phyloP scores from a whole-genome alignment of 2,329 filamentous ascomycete genomes.

The Huntiella bhutanensis region DNA sequence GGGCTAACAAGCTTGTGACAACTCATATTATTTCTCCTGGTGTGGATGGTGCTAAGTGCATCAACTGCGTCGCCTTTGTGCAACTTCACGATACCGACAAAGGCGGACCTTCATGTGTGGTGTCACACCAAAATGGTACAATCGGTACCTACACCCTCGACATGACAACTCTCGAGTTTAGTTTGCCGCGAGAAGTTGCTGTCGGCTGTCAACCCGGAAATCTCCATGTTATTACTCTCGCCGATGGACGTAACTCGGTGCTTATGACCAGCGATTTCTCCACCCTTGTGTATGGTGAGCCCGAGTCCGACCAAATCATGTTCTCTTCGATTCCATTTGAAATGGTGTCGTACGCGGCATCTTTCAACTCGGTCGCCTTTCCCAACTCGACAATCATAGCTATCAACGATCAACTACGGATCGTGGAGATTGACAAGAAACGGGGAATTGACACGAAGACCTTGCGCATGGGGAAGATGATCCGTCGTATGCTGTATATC shows the following conservation, averaged over 20 bases:
- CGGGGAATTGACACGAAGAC: slow-evolving; percentile 76
- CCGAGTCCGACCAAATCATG: slow-evolving; percentile 62
- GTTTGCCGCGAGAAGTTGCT: slow-evolving; percentile 46
- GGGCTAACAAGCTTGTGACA: slow-evolving; percentile 44
- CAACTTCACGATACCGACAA: slow-evolving; percentile 47
- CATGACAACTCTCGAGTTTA: slow-evolving; percentile 12
- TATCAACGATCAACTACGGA: slow-evolving; percentile 54
- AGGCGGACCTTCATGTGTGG: slow-evolving; percentile 55
- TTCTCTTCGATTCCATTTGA: slow-evolving; percentile 90
- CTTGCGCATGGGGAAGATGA: slow-evolving; percentile 59
- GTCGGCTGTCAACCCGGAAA: slow-evolving; percentile 47
- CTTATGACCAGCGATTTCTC: slow-evolving; percentile 91
- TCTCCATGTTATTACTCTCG: slow-evolving; percentile 59
- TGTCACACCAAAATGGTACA: slow-evolving; percentile 82
- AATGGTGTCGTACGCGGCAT: slow-evolving; percentile 60
- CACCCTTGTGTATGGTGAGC: slow-evolving; percentile 64
- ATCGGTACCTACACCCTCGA: slow-evolving; percentile 61
- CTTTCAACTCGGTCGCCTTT: slow-evolving; percentile 66
- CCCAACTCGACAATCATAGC: slow-evolving; percentile 67
- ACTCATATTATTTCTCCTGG: slow-evolving; percentile 41
- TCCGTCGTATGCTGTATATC: slow-evolving; percentile 75
- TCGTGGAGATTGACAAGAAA: slow-evolving; percentile 66
- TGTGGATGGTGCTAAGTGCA: slow-evolving; percentile 56
- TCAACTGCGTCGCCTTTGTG: slow-evolving; percentile 62
- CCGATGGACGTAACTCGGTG: slow-evolving; percentile 45